Evolutionary conservation across 2,329 filamentous ascomycete species (phyloP), one percentile per base, ranked within the genome.

Genomic region (Thelonectria olida): DNA sequence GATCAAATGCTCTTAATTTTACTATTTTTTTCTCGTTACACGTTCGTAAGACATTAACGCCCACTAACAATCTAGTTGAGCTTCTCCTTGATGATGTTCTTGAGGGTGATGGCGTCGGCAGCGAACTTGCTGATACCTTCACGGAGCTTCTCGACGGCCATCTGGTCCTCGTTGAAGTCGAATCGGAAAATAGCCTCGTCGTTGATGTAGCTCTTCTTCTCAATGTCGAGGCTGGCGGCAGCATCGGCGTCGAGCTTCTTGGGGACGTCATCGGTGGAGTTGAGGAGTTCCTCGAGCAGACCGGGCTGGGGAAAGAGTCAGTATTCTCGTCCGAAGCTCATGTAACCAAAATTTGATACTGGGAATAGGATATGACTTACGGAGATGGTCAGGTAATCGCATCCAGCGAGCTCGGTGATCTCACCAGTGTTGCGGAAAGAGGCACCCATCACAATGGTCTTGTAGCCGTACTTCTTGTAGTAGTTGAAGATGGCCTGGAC

Each of bases 391-490:
- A 99, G 86, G 87, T 99, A 99, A 82, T 99, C 96, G 80, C 94
- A 97, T 77, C 96, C 96, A 78, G 95, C 95, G 65, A 99, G 89
- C 87, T 99, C 96, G 48, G 93, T 98, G 82, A 99, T 97, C 86
- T 99, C 96, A 76, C 96, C 96, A 67, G 84, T 84, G 86, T 91
- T 98, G 80, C 96, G 90, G 93, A 99, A 99, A 39, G 94, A 97
- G 72, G 96, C 96, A 77, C 96, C 96, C 96, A 99, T 99, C 82
- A 99, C 96, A 74, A 98, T 97, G 80, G 96, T 99, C 75, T 97
- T 97, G 90, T 99, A 97, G 80, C 92, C 93, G 81, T 85, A 92
- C 88, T 98, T 98, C 92, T 99, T 99, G 91, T 99, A 99, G 92
- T 99, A 99, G 89, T 99, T 96, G 90, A 91, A 99, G 85, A 99